A percentile compares a stretch with the other conserved stretches of the same genome.
Conservation (phyloP, 768 basidiomycete species). For the Suillus clintonianus region DNA sequence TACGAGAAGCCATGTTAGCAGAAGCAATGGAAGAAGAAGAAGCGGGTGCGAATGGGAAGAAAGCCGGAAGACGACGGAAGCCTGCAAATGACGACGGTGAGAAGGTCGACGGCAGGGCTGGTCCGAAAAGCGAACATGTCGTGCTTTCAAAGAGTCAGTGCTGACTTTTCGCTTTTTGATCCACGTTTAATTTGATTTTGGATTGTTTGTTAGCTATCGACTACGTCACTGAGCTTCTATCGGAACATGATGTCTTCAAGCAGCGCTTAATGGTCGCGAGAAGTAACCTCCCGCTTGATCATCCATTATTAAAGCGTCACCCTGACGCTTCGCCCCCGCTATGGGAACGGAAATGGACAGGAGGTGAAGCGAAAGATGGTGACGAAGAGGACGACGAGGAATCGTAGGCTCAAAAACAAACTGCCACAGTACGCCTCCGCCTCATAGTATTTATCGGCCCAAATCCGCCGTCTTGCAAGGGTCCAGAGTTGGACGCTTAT, state of each 20-base stretch:
- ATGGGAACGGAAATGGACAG: conserved; percentile 87
- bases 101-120: conserved; percentile 80
- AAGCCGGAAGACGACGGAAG: conserved; percentile 38
- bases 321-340: conserved; percentile 40
- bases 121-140: conserved; percentile 88
- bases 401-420: conserved; percentile 11
- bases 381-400: conserved; percentile 51
- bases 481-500: background rate
- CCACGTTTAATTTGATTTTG: conserved; percentile 6
- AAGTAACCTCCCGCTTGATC: conserved; percentile 54
- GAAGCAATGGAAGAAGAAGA: conserved; percentile 57
- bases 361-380: conserved; percentile 57
- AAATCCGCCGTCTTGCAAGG: background rate
- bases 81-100: conserved; percentile 53
- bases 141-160: conserved; percentile 84
- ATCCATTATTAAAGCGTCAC: conserved; percentile 49
- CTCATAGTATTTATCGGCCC: background rate
- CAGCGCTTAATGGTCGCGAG: conserved; percentile 63
- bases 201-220: conserved; percentile 80
- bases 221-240: conserved; percentile 68
- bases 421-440: background rate
- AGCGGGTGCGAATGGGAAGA: conserved; percentile 32
- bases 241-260: conserved; percentile 57
- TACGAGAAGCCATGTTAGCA: conserved; percentile 76
- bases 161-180: too few relatives aligned